Percentiles rank a stretch among this genome's conserved stretches.
Evolutionary conservation across 2,329 filamentous ascomycete species (phyloP).

Genomic region (Cladosporium sp.): DNA sequence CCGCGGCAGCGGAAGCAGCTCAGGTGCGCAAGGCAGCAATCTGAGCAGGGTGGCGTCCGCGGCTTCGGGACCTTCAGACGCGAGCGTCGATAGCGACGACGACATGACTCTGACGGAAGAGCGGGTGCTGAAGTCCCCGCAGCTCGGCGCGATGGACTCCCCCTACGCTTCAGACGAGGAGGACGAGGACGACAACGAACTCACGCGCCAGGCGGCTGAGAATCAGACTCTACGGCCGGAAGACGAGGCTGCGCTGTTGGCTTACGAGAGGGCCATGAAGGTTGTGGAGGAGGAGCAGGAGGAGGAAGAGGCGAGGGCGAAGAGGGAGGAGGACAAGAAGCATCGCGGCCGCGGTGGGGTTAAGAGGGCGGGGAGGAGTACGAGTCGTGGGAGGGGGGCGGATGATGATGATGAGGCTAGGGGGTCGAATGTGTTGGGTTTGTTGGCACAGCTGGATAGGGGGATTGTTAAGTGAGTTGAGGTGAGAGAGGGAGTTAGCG

Average conservation of each 20-base stretch:
- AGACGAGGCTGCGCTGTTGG: constrained; percentile 31
- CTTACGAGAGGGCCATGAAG: constrained; percentile 31
- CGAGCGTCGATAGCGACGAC: constrained; percentile 15
- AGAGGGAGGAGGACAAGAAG: constrained; percentile 19
- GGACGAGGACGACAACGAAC: constrained; percentile 25
- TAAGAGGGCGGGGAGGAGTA: constrained; percentile 15
- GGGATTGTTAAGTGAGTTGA: constrained; percentile 19
- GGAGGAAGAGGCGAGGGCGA: constrained; percentile 28
- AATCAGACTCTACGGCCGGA: constrained; percentile 30
- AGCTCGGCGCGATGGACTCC: constrained; percentile 27
- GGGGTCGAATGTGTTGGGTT: constrained; percentile 29
- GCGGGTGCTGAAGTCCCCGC: constrained; percentile 31
- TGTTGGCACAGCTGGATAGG: constrained; percentile 31
- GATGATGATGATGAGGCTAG: constrained; percentile 26
- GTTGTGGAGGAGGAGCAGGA: constrained; percentile 29
- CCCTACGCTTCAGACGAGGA: constrained; percentile 23
- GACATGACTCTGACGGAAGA: constrained; percentile 13
- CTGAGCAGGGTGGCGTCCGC: constrained; percentile 25
- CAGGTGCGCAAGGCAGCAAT: constrained; percentile 18
- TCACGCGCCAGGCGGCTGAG: constrained; percentile 16
- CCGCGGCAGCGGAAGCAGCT: constrained; percentile 9
- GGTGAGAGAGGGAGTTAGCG: neutral
- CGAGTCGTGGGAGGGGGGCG: constrained; percentile 19
- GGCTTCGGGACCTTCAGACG: constrained; percentile 24
- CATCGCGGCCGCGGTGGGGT: constrained; percentile 11